Base-by-base conservation (phyloP, 768 basidiomycete species). In the Chalciporus chontae region DNA sequence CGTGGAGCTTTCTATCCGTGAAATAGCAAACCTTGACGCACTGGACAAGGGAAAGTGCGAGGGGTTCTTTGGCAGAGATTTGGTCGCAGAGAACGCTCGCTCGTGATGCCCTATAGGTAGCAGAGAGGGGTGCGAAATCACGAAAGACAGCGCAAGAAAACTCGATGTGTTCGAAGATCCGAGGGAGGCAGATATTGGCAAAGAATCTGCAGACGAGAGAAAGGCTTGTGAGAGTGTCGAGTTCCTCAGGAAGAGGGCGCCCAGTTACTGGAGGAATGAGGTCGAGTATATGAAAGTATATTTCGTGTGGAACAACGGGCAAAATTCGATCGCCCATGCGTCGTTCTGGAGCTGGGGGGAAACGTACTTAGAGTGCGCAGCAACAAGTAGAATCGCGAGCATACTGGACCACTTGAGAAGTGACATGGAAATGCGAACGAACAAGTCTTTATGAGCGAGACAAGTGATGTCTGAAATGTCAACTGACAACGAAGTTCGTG, bases 121-220 rank as follows among this genome's bases (percentile, higher is more conserved):
- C n/a, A n/a, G n/a, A n/a, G n/a, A n/a, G n/a, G n/a, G n/a, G n/a
- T n/a, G n/a, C n/a, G n/a, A n/a, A n/a, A n/a, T n/a, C n/a, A n/a
- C n/a, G n/a, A n/a, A n/a, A n/a, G n/a, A n/a, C n/a, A n/a, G n/a
- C n/a, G 4, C 62, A 53, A 14, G 42, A 48, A 40, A 60, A 52
- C 4, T 53, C 34, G 14, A 78, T 14, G 4, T 55, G 57, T 23
- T 69, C 61, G 52, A 73, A 78, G 4, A 76, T 58, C 24, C 71
- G 71, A 0, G 76, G 71, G 10, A 73, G 55, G n/a, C 67, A 61
- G 1, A 69, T 18, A 8, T 68, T 66, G 45, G 65, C 70, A 44
- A 79, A 78, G 50, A 73, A 69, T 13, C 68, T 69, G 52, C 77
- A 79, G 31, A 74, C 72, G 26, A 62, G 60, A 6, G 73, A 29